Evolutionary conservation across 2,329 filamentous ascomycete species (phyloP).

Genomic region (Fusarium ramigenum): DNA sequence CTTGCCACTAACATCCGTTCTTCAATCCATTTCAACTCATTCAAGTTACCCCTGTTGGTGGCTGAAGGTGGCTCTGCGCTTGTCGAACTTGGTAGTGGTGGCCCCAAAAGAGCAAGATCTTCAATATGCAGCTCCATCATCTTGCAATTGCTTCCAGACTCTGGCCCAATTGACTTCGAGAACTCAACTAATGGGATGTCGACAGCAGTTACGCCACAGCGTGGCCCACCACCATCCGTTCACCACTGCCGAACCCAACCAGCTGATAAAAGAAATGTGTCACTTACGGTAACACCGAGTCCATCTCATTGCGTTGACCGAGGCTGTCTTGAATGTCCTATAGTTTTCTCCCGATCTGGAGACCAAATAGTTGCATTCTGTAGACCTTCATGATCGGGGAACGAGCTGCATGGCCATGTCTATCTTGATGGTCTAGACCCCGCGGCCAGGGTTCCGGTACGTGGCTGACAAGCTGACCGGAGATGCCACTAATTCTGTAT

Average conservation of each 20-base stretch:
- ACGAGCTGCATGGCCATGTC: neutral
- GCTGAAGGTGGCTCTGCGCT: slow-evolving; percentile 3
- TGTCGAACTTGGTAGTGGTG: neutral
- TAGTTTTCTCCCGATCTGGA: slow-evolving; percentile 20
- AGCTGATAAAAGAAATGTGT: neutral
- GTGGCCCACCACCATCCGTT: slow-evolving; percentile 11
- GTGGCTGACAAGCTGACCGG: neutral
- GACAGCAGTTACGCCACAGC: slow-evolving; percentile 10
- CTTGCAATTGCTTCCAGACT: neutral
- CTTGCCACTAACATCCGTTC: slow-evolving; percentile 14
- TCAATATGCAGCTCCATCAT: slow-evolving; percentile 10
- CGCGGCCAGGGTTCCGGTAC: slow-evolving; percentile 14
- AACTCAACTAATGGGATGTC: neutral
- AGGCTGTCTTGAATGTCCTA: neutral
- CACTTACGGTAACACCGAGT: slow-evolving; percentile 1
- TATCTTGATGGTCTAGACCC: slow-evolving; percentile 28
- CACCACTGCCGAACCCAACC: slow-evolving; percentile 8
- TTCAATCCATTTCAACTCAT: neutral
- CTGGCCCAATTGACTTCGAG: slow-evolving; percentile 2
- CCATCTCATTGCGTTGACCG: neutral
- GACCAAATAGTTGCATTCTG: neutral
- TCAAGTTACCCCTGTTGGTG: neutral
- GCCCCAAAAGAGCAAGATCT: slow-evolving; percentile 24
- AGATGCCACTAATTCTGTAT: neutral
- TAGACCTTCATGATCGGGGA: slow-evolving; percentile 15